Base-by-base conservation (phyloP, 768 basidiomycete species). In the Chiua virens region DNA sequence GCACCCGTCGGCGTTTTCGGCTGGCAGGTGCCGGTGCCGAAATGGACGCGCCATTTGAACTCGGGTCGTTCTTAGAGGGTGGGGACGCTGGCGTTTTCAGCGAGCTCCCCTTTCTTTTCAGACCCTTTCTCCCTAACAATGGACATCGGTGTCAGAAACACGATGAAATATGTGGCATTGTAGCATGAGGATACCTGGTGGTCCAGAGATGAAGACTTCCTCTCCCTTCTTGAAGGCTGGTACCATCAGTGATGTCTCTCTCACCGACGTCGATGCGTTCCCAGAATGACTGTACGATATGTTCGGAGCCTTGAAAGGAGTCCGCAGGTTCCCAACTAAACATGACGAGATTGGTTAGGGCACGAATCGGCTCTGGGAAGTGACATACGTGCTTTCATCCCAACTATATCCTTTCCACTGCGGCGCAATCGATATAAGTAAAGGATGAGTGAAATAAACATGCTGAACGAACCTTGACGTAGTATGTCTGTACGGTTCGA, bases 241-340 rank as follows among this genome's bases (percentile, higher is more conserved):
- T 65, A 44, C 83, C 56, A 54, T 83, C 71, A 1, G 71, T 61
- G 41, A 72, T 66, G 53, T 87, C 82, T 50, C 85, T 75, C 28
- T 65, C 68, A 27, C 63, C 54, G 2, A 61, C 64, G 22, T 65
- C 49, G 30, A 71, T 52, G n/a, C 69, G 66, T 17, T 58, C 53
- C 75, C 75, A 76, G 43, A 76, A 76, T 3, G 53, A 25, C 15
- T 67, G 59, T 9, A 77, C 34, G 15, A 87, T 72, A 44, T 82
- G 73, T 55, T 83, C 79, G 1, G 85, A 85, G 10, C 73, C 77
- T 15, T 62, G 64, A 53, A 89, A 87, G 9, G 83, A 85, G 45
- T 79, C 72, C 8, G 70, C 63, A 9, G 87, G 86, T 56, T 89
- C 87, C 86, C 86, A 88, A 10, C 86, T 88, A 47, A 34, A 39